phyloP scores from a whole-genome alignment of 2,329 filamentous ascomycete genomes.

The Fusarium decemcellulare region DNA sequence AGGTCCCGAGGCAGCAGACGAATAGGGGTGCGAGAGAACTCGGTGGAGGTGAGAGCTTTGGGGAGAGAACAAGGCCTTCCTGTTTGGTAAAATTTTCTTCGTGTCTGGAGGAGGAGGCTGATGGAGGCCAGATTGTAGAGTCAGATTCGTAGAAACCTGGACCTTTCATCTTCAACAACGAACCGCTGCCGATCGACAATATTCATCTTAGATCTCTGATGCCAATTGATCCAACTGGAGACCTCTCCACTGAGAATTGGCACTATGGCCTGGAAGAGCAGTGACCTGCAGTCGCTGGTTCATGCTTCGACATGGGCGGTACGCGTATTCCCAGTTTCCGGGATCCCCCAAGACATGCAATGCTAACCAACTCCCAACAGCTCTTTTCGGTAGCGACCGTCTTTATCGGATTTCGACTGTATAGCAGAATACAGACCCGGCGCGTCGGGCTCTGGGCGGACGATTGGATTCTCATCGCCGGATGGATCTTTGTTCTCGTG shows the following conservation, averaged over 20 bases:
- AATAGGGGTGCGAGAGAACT: neutral
- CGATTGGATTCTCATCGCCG: neutral
- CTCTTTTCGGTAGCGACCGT: neutral
- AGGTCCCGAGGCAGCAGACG: neutral
- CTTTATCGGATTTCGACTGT: slow-evolving; percentile 3
- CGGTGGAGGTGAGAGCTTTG: neutral
- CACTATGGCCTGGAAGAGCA: neutral
- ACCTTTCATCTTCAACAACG: neutral
- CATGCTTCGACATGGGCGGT: slow-evolving; percentile 8
- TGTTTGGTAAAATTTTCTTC: neutral
- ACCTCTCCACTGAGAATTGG: neutral
- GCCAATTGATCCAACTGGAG: neutral
- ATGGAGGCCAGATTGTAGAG: neutral
- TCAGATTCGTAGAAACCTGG: neutral
- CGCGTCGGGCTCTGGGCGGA: slow-evolving; percentile 1
- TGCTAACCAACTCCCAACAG: neutral
- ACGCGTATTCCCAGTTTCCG: neutral
- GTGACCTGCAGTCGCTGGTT: neutral
- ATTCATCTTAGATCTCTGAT: neutral
- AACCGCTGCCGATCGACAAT: neutral
- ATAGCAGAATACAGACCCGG: neutral
- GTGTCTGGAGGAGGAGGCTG: neutral
- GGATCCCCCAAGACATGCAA: too few species aligned
- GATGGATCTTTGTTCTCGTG: slow-evolving; percentile 6
- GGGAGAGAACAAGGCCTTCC: too few species aligned